Conservation (phyloP, 1,284 basidiomycete species). For the Ustilago vetiveriae region DNA sequence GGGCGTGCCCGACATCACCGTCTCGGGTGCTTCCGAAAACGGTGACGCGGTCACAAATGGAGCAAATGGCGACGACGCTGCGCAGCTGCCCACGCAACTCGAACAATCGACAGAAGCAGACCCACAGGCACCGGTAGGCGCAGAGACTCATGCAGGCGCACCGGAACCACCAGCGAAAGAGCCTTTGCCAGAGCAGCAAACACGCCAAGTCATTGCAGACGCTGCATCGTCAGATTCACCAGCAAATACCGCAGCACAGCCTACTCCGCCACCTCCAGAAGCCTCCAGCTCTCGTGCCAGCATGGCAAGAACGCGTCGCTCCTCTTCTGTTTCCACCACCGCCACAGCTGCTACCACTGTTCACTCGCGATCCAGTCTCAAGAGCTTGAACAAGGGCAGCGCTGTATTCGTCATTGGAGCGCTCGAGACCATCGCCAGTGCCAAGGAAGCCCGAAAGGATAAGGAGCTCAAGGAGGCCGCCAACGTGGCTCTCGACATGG, state of each 20-base stretch:
- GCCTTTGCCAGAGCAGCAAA: slow-evolving; percentile 5
- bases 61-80: background rate
- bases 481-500: slow-evolving; percentile 62
- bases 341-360: slow-evolving; percentile 40
- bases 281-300: slow-evolving; percentile 32
- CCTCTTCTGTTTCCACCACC: slow-evolving; percentile 44
- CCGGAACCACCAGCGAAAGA: slow-evolving; percentile 22
- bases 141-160: no score
- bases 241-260: slow-evolving; percentile 1
- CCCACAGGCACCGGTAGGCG: slow-evolving; percentile 1
- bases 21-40: slow-evolving; percentile 15
- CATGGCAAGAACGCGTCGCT: slow-evolving; percentile 34
- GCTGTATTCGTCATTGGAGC: slow-evolving; percentile 65
- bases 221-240: slow-evolving; percentile 1
- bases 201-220: slow-evolving; percentile 12
- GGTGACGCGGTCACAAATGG: background rate
- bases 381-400: slow-evolving; percentile 55
- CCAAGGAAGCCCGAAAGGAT: slow-evolving; percentile 61
- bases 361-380: slow-evolving; percentile 53
- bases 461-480: slow-evolving; percentile 61
- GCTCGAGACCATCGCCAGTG: slow-evolving; percentile 55
- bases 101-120: background rate
- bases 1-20: slow-evolving; percentile 16
- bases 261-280: slow-evolving; percentile 6
- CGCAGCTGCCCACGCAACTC: background rate